Conservation (phyloP, 2,329 filamentous ascomycete genomes). For the Teratosphaeria gauchensis region DNA sequence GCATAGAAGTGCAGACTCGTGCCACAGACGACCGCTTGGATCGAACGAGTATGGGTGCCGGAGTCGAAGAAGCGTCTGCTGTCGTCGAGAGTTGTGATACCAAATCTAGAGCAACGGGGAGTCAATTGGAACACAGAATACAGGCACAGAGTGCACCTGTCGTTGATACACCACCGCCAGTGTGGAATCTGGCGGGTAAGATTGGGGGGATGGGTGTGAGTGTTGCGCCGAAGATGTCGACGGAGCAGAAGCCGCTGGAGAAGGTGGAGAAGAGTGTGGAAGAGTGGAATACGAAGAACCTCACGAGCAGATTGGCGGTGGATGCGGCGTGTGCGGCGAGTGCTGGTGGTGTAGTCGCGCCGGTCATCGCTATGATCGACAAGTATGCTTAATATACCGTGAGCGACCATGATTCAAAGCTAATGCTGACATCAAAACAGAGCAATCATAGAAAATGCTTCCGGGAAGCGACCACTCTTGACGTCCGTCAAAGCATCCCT, state of each 20-base stretch:
- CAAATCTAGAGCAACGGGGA: background rate
- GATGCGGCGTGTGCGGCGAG: slow-evolving; percentile 61
- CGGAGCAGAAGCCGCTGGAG: background rate
- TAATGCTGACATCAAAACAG: slow-evolving; percentile 57
- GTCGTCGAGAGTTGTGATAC: background rate
- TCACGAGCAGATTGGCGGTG: slow-evolving; percentile 55
- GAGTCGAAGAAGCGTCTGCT: slow-evolving; percentile 9
- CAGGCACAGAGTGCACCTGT: background rate
- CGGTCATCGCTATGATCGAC: slow-evolving; percentile 80
- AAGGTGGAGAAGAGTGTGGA: slow-evolving; percentile 5
- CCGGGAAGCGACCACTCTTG: slow-evolving; percentile 52
- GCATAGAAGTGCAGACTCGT: background rate
- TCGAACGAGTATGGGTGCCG: slow-evolving; percentile 20
- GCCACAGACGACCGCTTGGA: slow-evolving; percentile 9
- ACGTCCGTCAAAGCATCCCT: slow-evolving; percentile 53
- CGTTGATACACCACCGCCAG: slow-evolving; percentile 1
- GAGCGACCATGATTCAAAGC: background rate
- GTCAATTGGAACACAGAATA: background rate
- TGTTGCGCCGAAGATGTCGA: background rate
- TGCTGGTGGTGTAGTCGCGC: slow-evolving; percentile 68
- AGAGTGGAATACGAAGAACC: slow-evolving; percentile 65
- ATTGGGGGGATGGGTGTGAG: background rate
- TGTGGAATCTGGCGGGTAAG: background rate
- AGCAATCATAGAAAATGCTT: slow-evolving; percentile 75
- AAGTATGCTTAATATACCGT: slow-evolving; percentile 43